Base-by-base conservation (phyloP, 768 basidiomycete genomes). In the Suillus variegatus region DNA sequence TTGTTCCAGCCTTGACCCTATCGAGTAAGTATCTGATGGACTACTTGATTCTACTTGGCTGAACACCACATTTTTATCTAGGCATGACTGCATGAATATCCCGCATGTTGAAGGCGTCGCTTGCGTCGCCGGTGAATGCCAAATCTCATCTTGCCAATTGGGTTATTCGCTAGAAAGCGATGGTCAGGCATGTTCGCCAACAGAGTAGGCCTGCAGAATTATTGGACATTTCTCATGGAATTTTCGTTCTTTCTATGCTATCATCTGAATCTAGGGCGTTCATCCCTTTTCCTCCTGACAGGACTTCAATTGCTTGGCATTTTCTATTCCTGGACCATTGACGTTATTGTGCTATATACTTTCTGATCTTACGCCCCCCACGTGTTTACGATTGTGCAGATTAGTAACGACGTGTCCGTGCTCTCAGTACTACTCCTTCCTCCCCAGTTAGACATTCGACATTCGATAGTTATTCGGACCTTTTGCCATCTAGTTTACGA, bases 31-130 rank as follows among this genome's bases (percentile, higher is more conserved):
- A 25, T 36, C 1, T 35, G 28, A 44, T 62, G 32, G 25, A 51
- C 14, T 25, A 13, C 14, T 35, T 65, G 20, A 16, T 20, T 28
- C 13, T 22, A 35, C 22, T 20, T 64, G 40, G 56, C 54, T 57
- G 46, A 46, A 58, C 25, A 22, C 51, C 36, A 16, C 18, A 22
- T 10, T 58, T 46, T 52, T 44, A 32, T 60, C 0, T 20, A 78
- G 75, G 41, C 66, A 72, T 58, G 76, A 76, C 51, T 77, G 76
- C 65, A 70, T 71, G 9, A 62, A 65, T 1, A 70, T 76, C 32
- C 62, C 71, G 1, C 58, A 69, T 49, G 73, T 71, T 13, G 61
- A 67, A 25, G 65, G 70, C 32, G 76, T 76, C 6, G 70, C 72
- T 35, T 77, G 76, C 68, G 63, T 72, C 16, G 57, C 35, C 25